Evolutionary conservation across 148 eudicot species (phyloP), one percentile per base, ranked within the genome.

Genomic region (Tetragonia tetragonoides): DNA sequence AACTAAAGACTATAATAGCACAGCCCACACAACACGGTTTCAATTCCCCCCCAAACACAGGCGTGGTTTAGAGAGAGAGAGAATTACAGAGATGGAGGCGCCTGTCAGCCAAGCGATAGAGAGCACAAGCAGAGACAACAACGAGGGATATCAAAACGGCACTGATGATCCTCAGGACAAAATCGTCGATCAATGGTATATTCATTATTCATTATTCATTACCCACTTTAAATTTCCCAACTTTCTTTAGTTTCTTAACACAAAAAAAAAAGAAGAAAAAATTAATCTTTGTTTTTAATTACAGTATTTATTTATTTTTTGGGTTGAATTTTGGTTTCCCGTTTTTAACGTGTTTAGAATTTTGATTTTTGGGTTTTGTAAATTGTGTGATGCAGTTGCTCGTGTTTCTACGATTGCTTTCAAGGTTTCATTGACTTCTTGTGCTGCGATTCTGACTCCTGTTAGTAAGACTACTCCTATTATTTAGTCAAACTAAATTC

Each of bases 401-500:
- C 84, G 5, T 81, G 80, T 69, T 42, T 42, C 70, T 77, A 56
- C 77, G 84, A 81, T 12, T 81, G 80, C 57, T 81, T 66, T 73
- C 81, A 77, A 59, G 70, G 74, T 3, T 67, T 77, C 53, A 20
- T 81, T 16, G 84, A 81, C 74, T 73, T 81, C 64, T 46, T 81
- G 41, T 81, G 84, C 77, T 81, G 84, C 84, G 47, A 73, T 77
- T 77, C 81, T 24, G 84, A 73, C 6, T 66, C 60, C 67, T 72
- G 76, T 53, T 66, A 23, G 21, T 75, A 74, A 23, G 2, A 39
- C 1, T 42, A n/a, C n/a, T n/a, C n/a, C n/a, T n/a, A 10, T n/a
- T 46, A 21, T n/a, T 23, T 10, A 51, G 12, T 49, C 53, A 12
- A 66, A 38, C 39, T 9, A 56, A 63, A 28, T 63, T 17, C 17